phyloP scores from a whole-genome alignment of 768 basidiomycete species.

The Panaeolus cyanescens region DNA sequence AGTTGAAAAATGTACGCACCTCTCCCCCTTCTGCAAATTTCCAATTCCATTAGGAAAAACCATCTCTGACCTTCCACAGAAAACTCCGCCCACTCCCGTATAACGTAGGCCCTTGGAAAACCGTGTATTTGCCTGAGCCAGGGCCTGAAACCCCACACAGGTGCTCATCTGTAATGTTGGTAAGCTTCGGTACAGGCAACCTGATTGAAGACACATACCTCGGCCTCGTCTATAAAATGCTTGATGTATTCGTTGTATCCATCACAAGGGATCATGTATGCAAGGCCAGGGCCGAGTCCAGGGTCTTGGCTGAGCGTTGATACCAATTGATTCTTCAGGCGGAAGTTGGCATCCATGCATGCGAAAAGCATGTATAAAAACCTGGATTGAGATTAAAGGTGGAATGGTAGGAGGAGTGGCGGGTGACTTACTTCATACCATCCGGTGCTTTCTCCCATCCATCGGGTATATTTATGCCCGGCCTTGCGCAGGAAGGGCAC shows the following conservation, averaged over 20 bases:
- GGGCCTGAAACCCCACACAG: constrained; percentile 15
- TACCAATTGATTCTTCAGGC: too few species aligned
- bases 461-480: constrained; percentile 27
- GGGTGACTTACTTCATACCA: constrained; percentile 1
- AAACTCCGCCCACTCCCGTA: constrained; percentile 11
- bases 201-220: constrained; percentile 4
- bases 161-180: constrained; percentile 9
- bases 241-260: constrained; percentile 12
- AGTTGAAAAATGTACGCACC: not conserved
- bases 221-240: constrained; percentile 4
- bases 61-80: too few species aligned
- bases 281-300: constrained; percentile 7
- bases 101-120: constrained; percentile 11
- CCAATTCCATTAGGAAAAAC: too few species aligned
- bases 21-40: too few species aligned
- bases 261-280: constrained; percentile 7
- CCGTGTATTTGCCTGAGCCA: too few species aligned
- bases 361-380: constrained; percentile 13
- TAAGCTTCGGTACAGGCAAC: not conserved
- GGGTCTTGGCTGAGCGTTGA: constrained; percentile 7
- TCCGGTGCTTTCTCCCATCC: constrained; percentile 15
- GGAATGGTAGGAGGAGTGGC: not conserved
- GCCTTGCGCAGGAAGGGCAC: constrained; percentile 37
- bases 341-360: too few species aligned
- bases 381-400: constrained; percentile 1